A percentile compares a stretch with the other conserved stretches of the same genome.
phyloP scores from a whole-genome alignment of 176 grass and related monocot genomes.

The Dactylis glomerata region DNA sequence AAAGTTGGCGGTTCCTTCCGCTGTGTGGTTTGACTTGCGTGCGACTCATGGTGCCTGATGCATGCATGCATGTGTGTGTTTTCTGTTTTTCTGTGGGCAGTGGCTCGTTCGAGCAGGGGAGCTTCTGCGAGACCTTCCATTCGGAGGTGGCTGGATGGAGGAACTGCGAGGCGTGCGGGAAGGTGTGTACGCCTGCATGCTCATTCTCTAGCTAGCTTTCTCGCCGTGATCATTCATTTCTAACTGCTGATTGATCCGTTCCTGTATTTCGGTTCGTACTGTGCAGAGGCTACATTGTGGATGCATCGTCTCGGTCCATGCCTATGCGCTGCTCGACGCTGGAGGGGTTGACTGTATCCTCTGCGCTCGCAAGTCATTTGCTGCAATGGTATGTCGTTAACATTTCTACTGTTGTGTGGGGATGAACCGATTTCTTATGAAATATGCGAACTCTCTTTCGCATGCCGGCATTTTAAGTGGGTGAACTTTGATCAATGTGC shows the following conservation, averaged over 20 bases:
- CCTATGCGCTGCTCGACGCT: conserved; percentile 74
- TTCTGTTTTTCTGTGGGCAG: conserved; percentile 38
- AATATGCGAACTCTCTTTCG: background rate
- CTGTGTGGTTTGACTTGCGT: conserved; percentile 49
- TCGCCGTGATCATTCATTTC: background rate
- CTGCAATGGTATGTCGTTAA: conserved; percentile 35
- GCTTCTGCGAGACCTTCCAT: conserved; percentile 93
- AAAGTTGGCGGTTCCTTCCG: conserved; percentile 19
- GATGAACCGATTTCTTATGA: conserved; percentile 1
- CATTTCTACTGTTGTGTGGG: background rate
- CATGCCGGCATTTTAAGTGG: background rate
- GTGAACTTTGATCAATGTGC: background rate
- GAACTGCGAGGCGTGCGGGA: conserved; percentile 85
- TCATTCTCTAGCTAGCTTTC: background rate
- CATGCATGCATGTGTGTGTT: conserved; percentile 39
- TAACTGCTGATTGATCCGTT: background rate
- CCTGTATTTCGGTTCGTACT: conserved; percentile 21
- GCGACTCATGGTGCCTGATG: conserved; percentile 34
- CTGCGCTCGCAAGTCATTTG: conserved; percentile 60
- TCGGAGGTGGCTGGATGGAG: conserved; percentile 88
- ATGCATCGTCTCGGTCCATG: conserved; percentile 80
- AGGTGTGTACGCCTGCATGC: conserved; percentile 54
- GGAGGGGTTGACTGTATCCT: conserved; percentile 84
- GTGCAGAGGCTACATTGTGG: conserved; percentile 88
- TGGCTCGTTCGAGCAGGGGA: conserved; percentile 75